Base-by-base conservation (phyloP, 2,329 filamentous ascomycete species). In the Paraconiothyrium brasiliense region DNA sequence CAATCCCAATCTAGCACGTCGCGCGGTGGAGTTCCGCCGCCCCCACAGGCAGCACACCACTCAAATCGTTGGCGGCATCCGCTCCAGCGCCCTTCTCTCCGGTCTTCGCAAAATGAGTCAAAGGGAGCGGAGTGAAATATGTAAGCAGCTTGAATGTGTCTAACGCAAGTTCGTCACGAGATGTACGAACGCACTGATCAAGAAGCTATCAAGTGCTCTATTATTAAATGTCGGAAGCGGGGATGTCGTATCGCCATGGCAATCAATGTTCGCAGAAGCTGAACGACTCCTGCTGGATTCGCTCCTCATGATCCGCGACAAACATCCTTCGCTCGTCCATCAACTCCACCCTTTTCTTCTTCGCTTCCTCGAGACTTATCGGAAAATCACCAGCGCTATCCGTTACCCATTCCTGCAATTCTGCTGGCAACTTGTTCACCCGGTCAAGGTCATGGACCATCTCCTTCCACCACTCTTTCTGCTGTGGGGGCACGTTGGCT, bases 401-500 rank as follows among this genome's bases (percentile, higher is more conserved):
- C 6, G 50, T 61, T 2, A 65, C 57, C 64, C 59, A 59, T 7
- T 63, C 54, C 4, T 59, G 43, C 46, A 68, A 39, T 56, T 70
- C 67, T 14, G 47, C 41, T n/a, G 67, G 66, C 34, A 69, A 48
- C 35, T 20, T 34, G 4, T 5, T 32, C 4, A 41, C 20, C 20
- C 35, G 49, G 24, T 41, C 49, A 10, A 41, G 49, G 20, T n/a
- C 24, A 7, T 41, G 49, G 3, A 41, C 34, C 49, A 52, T 39
- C 4, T 52, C 22, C 16, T 9, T 30, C 52, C 52, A 55, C 84
- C 84, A 87, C 2, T 81, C 75, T 27, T 78, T 69, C 60, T 80
- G 81, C 67, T 87, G 84, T 2, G 83, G 83, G 1, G 84, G 84
- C 0, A 86, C 79, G 59, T 86, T 84, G 0, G 80, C 79, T 0